Conservation (phyloP, 1,284 basidiomycete genomes). For the Testicularia cyperi region DNA sequence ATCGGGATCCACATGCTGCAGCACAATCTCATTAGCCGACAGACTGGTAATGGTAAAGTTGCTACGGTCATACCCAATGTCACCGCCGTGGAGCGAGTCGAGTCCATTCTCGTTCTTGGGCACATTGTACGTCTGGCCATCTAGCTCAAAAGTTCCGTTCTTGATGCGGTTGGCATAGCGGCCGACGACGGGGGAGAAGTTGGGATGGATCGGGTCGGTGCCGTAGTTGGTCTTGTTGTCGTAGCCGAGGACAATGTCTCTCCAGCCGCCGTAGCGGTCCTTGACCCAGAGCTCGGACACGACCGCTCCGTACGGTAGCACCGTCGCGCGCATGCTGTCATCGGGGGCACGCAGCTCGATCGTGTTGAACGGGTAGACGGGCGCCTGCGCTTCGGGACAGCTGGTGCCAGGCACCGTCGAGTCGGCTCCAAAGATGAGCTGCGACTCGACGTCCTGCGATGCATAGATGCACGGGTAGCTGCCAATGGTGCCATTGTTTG, state of each 20-base stretch:
- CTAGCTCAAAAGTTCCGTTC: conserved; percentile 52
- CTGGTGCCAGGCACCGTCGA: conserved; percentile 22
- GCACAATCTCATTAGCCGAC: conserved; percentile 27
- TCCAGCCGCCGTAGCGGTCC: conserved; percentile 40
- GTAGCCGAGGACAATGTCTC: conserved; percentile 48
- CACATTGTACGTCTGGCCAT: conserved; percentile 36
- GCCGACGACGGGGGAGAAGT: conserved; percentile 53
- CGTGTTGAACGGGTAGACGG: conserved; percentile 46
- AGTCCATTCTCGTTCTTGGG: conserved; percentile 40
- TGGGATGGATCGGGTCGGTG: conserved; percentile 49
- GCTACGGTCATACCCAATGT: conserved; percentile 48
- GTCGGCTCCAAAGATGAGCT: conserved; percentile 18
- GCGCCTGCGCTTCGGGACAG: conserved; percentile 25
- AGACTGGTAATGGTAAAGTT: conserved; percentile 35
- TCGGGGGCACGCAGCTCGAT: conserved; percentile 47
- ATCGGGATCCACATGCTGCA: conserved; percentile 43
- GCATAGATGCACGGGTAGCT: conserved; percentile 30
- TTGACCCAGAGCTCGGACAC: conserved; percentile 54
- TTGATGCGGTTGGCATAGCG: conserved; percentile 55
- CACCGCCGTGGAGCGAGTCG: conserved; percentile 53
- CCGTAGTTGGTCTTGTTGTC: conserved; percentile 57
- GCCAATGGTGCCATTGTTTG: conserved; percentile 51
- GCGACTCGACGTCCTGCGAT: conserved; percentile 20
- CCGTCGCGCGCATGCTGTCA: conserved; percentile 46
- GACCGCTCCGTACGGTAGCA: conserved; percentile 47